Evolutionary conservation across 805 yeast genomes (phyloP).

Genomic region (Ogataea populi-albae): DNA sequence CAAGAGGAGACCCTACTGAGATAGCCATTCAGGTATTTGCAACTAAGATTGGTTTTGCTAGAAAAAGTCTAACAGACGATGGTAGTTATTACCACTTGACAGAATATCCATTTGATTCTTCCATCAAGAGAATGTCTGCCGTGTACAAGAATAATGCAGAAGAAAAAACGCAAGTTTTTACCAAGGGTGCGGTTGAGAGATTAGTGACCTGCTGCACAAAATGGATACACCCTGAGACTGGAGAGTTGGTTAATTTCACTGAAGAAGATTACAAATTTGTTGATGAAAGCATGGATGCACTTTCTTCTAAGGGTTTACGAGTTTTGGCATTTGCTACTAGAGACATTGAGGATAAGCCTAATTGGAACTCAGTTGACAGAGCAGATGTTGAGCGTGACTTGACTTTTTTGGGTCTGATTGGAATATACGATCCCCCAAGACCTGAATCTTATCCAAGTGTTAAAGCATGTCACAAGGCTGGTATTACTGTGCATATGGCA

Average conservation of each 20-base stretch:
- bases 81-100: constrained; percentile 43
- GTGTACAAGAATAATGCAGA: constrained; percentile 41
- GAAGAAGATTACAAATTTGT: constrained; percentile 40
- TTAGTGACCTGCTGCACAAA: constrained; percentile 52
- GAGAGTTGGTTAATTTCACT: constrained; percentile 35
- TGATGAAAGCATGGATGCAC: constrained; percentile 53
- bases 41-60: constrained; percentile 51
- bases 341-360: constrained; percentile 23
- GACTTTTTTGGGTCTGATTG: constrained; percentile 64
- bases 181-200: constrained; percentile 80
- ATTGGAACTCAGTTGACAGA: constrained; percentile 37
- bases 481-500: constrained; percentile 76
- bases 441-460: constrained; percentile 65
- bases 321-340: constrained; percentile 68
- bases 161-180: constrained; percentile 34
- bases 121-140: constrained; percentile 70
- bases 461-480: constrained; percentile 65
- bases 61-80: constrained; percentile 42
- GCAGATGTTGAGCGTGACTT: constrained; percentile 49
- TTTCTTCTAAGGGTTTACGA: constrained; percentile 66
- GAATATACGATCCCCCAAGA: constrained; percentile 81
- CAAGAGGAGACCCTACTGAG: constrained; percentile 88
- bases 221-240: constrained; percentile 45
- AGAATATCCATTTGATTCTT: constrained; percentile 75
- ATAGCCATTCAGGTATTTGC: constrained; percentile 81